These are phyloP conservation scores for Helenozyma baotianmanensis DNA, from an alignment of 805 yeast genomes.

Conservation along the genomic window DNA sequence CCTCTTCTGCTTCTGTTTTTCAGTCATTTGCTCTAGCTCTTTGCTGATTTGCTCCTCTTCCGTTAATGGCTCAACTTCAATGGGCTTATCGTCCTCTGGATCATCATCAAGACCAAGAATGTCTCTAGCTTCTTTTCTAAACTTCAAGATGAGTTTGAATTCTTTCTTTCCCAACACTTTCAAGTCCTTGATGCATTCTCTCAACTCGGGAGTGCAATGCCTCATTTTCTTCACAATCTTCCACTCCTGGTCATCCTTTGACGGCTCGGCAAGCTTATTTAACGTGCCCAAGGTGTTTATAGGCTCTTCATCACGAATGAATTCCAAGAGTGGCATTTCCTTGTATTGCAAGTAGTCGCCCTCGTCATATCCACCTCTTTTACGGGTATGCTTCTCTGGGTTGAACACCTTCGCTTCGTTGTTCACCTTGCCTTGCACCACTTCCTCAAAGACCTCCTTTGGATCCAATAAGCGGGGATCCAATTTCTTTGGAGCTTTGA, in stretches of 20 bases:
- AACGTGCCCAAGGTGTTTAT: constrained; percentile 74
- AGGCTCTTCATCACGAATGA: constrained; percentile 77
- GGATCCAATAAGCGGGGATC: constrained; percentile 93
- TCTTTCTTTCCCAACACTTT: constrained; percentile 94
- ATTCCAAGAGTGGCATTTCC: constrained; percentile 70
- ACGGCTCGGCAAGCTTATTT: constrained; percentile 60
- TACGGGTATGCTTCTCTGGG: constrained; percentile 86
- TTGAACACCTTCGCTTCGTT: constrained; percentile 90
- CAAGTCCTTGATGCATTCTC: constrained; percentile 83
- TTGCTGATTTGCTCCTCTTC: constrained; percentile 89
- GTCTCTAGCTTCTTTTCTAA: constrained; percentile 85
- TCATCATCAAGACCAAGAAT: constrained; percentile 65
- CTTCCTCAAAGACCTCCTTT: constrained; percentile 89
- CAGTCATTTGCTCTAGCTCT: constrained; percentile 72
- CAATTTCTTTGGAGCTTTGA: constrained; percentile 91
- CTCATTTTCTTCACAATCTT: constrained; percentile 64
- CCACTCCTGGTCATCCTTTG: constrained; percentile 61
- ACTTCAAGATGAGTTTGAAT: constrained; percentile 75
- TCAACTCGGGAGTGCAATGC: constrained; percentile 72
- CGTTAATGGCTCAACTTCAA: constrained; percentile 65
- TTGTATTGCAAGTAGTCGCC: constrained; percentile 76
- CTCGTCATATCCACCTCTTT: constrained; percentile 95
- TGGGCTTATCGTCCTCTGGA: constrained; percentile 33
- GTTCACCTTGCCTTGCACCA: constrained; percentile 59
- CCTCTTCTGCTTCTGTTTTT: constrained; percentile 59